Conservation (phyloP, 2,329 filamentous ascomycete genomes). For the Talaromyces sp. region DNA sequence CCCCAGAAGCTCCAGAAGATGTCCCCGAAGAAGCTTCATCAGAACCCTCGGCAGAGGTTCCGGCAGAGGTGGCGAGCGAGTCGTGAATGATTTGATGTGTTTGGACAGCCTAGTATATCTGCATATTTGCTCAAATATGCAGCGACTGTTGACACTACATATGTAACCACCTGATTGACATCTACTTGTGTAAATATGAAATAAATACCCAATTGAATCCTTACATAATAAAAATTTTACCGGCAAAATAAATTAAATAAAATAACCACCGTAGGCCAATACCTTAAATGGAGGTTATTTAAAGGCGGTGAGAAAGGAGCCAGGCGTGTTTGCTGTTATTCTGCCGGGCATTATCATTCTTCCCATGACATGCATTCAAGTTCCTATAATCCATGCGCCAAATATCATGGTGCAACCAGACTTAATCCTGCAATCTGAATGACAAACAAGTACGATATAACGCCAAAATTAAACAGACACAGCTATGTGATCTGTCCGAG, state of each 20-base stretch:
- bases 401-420: background rate
- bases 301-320: background rate
- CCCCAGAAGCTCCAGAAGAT: background rate
- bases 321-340: background rate
- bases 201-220: background rate
- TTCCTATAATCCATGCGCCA: background rate
- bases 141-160: background rate
- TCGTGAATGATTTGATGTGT: background rate
- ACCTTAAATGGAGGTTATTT: background rate
- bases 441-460: background rate
- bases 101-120: background rate
- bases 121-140: background rate
- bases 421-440: background rate
- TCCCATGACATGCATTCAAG: background rate
- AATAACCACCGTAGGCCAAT: background rate
- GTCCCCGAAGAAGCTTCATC: background rate
- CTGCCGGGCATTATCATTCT: background rate
- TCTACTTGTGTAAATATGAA: background rate
- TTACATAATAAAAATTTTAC: background rate
- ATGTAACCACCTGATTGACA: background rate
- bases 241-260: background rate
- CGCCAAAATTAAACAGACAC: background rate
- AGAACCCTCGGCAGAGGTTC: background rate
- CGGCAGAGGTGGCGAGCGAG: background rate
- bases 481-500: background rate